Base-by-base conservation (phyloP, 345 rosid species). In the Euphorbia tirucalli region DNA sequence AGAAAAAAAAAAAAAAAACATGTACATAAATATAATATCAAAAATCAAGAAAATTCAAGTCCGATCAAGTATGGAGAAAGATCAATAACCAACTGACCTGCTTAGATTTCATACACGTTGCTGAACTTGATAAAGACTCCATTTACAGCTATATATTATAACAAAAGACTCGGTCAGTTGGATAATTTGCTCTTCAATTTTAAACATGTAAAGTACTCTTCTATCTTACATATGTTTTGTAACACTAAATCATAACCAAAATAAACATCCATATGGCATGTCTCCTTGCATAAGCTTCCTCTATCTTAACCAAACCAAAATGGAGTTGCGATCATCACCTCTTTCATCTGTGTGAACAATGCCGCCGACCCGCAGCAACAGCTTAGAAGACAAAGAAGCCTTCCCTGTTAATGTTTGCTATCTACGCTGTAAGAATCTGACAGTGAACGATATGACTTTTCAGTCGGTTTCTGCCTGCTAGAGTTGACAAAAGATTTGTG, bases 391-490 rank as follows among this genome's bases (percentile, higher is more conserved):
- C 43, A 66, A 7, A 49, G 44, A 70, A 69, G 63, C 58, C 50
- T 41, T 63, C 61, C 27, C 41, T 41, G 14, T 3, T 16, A 39
- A 11, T 60, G 72, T 65, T 56, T 66, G 31, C 28, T 48, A 66
- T 14, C 80, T 61, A 89, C 19, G 92, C 90, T 81, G 81, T 89
- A 63, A 89, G 95, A 77, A 85, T 88, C 81, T 89, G 92, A 75
- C 95, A 87, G 71, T 89, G 95, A 71, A 89, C 87, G 31, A 89
- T 83, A 78, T 86, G 89, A 80, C 95, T 87, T 65, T 83, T 87
- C 67, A 89, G 83, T 69, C 95, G 86, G 77, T 78, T 86, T 86
- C 90, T 75, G 7, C 95, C 88, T 0, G 89, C 89, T 11, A 90
- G 72, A 73, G 86, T 89, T 25, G 89, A 89, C 89, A 80, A 86